Conservation (phyloP, 177 flowering plant genomes). For the Vitis hybrid region DNA sequence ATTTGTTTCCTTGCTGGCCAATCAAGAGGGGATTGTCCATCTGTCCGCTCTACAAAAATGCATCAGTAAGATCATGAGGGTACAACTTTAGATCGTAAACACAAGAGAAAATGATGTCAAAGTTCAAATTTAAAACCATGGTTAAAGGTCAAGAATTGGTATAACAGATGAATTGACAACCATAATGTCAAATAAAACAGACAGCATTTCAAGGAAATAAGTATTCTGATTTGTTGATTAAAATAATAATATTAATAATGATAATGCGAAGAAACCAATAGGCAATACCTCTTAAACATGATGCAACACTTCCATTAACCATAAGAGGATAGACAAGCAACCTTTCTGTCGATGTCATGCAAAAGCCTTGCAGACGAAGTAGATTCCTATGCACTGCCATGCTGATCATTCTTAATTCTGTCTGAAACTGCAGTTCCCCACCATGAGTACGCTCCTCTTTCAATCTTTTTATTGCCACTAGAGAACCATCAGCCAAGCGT, state of each 20-base stretch:
- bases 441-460: constrained; percentile 83
- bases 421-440: constrained; percentile 79
- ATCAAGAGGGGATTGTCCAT: constrained; percentile 46
- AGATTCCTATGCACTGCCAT: constrained; percentile 84
- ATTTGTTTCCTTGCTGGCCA: constrained; percentile 59
- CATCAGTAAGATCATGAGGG: constrained; percentile 8
- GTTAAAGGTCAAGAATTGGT: too few relatives aligned
- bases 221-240: too few relatives aligned
- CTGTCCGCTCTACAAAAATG: constrained; percentile 42
- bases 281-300: constrained; percentile 71
- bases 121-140: too few relatives aligned
- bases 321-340: constrained; percentile 77
- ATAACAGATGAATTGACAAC: too few relatives aligned
- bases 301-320: constrained; percentile 84
- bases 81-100: too few relatives aligned
- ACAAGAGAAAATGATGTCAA: too few relatives aligned
- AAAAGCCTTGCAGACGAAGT: constrained; percentile 70
- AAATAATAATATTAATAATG: neutral
- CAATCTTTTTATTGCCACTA: constrained; percentile 75
- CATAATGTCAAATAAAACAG: too few relatives aligned
- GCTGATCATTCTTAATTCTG: constrained; percentile 80
- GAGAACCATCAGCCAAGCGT: constrained; percentile 67
- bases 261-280: neutral
- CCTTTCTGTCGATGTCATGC: constrained; percentile 87
- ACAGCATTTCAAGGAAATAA: neutral